Evolutionary conservation across 495 filamentous ascomycete species (phyloP).

Genomic region (Aspergillus taichungensis): DNA sequence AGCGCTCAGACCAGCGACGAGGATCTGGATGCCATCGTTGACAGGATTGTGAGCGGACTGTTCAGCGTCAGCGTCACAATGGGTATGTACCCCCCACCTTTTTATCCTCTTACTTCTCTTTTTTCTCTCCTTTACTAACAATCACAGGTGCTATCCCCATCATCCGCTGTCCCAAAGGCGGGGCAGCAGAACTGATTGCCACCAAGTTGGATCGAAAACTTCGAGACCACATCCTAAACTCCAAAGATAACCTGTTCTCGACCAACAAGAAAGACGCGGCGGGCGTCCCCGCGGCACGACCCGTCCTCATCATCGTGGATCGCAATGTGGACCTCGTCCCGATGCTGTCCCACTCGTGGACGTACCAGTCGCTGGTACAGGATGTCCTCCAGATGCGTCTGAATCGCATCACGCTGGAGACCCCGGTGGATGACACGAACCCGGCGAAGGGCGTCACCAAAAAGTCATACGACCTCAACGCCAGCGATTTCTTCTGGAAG

Average conservation of each 20-base stretch:
- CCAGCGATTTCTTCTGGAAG: slow-evolving; percentile 96
- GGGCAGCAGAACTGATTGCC: slow-evolving; percentile 89
- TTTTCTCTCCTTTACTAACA: too few species aligned
- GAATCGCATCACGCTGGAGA: slow-evolving; percentile 93
- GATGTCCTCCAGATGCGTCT: slow-evolving; percentile 91
- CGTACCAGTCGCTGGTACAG: slow-evolving; percentile 91
- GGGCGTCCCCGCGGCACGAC: slow-evolving; percentile 61
- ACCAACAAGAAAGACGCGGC: slow-evolving; percentile 38
- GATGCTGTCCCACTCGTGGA: slow-evolving; percentile 99
- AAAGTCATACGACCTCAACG: slow-evolving; percentile 79
- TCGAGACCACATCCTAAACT: slow-evolving; percentile 92
- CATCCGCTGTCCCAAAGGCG: slow-evolving; percentile 83
- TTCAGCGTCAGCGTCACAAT: slow-evolving; percentile 97
- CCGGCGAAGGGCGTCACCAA: slow-evolving; percentile 64
- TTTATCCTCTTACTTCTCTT: too few species aligned
- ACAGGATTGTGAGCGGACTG: slow-evolving; percentile 85
- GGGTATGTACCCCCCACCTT: slow-evolving; percentile 63
- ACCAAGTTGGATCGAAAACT: slow-evolving; percentile 92
- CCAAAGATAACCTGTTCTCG: slow-evolving; percentile 90
- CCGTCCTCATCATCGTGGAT: slow-evolving; percentile 83
- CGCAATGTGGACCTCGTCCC: slow-evolving; percentile 92
- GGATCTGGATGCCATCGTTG: slow-evolving; percentile 75
- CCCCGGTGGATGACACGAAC: slow-evolving; percentile 63
- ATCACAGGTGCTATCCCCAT: slow-evolving; percentile 74
- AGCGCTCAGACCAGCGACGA: slow-evolving; percentile 85